These are phyloP conservation scores for Cercospora canescens DNA, from an alignment of 2,329 filamentous ascomycete genomes.

Conservation along the genomic window DNA sequence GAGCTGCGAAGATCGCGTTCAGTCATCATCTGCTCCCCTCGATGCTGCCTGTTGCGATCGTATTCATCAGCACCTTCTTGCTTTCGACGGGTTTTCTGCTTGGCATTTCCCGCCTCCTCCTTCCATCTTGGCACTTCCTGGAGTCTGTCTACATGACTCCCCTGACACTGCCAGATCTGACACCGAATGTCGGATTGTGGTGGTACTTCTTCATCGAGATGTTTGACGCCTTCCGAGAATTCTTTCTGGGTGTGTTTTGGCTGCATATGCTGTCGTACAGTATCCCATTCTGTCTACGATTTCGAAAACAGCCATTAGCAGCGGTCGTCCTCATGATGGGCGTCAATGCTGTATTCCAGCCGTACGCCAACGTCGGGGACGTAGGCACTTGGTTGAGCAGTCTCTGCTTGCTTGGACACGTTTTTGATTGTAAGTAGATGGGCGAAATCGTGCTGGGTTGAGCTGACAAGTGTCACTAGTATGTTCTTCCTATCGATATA, in stretches of 20 bases:
- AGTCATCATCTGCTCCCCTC: slow-evolving; percentile 24
- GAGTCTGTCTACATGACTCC: slow-evolving; percentile 90
- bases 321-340: slow-evolving; percentile 82
- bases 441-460: background rate
- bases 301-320: slow-evolving; percentile 83
- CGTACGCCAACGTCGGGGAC: slow-evolving; percentile 91
- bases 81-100: slow-evolving; percentile 64
- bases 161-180: slow-evolving; percentile 84
- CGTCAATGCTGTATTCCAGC: slow-evolving; percentile 93
- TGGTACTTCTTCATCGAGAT: slow-evolving; percentile 99
- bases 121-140: slow-evolving; percentile 84
- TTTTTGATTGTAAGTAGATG: slow-evolving; percentile 70
- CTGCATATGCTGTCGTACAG: slow-evolving; percentile 90
- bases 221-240: slow-evolving; percentile 96
- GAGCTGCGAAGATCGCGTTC: slow-evolving; percentile 19
- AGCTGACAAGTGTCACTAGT: slow-evolving; percentile 50
- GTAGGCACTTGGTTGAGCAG: slow-evolving; percentile 81
- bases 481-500: slow-evolving; percentile 71
- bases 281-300: slow-evolving; percentile 76
- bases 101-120: slow-evolving; percentile 69
- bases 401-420: slow-evolving; percentile 82
- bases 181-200: slow-evolving; percentile 94
- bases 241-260: slow-evolving; percentile 98
- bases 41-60: slow-evolving; percentile 31
- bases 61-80: slow-evolving; percentile 59